Conservation (phyloP, 495 filamentous ascomycete genomes). For the Penicillium paxilli region DNA sequence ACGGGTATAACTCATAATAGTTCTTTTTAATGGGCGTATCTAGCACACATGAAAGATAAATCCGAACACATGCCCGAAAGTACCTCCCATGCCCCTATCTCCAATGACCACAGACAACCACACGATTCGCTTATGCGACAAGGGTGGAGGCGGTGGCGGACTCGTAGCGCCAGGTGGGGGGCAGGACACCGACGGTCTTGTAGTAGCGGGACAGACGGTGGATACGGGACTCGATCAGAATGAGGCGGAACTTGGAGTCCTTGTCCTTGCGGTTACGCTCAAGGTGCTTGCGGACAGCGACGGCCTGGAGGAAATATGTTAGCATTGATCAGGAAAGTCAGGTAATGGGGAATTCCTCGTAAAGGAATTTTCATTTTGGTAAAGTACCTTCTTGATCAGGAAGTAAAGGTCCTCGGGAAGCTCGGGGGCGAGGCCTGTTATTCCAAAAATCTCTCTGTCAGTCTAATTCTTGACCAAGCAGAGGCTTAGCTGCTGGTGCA, state of each 20-base stretch:
- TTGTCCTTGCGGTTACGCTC: conserved; percentile 99
- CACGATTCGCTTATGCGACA: conserved; percentile 47
- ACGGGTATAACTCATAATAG: conserved; percentile 35
- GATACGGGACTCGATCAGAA: conserved; percentile 99
- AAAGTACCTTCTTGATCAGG: conserved; percentile 95
- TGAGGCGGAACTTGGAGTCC: conserved; percentile 99
- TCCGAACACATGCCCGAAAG: conserved; percentile 4
- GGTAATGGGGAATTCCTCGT: neutral
- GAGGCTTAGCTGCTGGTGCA: conserved; percentile 63
- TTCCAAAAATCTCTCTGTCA: conserved; percentile 85
- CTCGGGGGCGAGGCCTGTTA: conserved; percentile 92
- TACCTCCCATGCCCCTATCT: conserved; percentile 14
- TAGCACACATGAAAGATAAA: conserved; percentile 22
- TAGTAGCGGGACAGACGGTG: conserved; percentile 97
- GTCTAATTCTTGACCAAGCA: conserved; percentile 83
- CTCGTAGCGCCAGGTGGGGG: conserved; percentile 98
- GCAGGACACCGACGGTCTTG: conserved; percentile 97
- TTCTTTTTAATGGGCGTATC: conserved; percentile 29
- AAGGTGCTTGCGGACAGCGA: conserved; percentile 99
- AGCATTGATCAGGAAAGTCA: conserved; percentile 1
- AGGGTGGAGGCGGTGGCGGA: conserved; percentile 58
- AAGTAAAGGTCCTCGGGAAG: conserved; percentile 97
- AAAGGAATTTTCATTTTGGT: neutral
- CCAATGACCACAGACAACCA: conserved; percentile 27
- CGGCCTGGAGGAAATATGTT: conserved; percentile 57